Conservation (phyloP, 2,329 filamentous ascomycete genomes). For the Simplicillium aogashimaense region DNA sequence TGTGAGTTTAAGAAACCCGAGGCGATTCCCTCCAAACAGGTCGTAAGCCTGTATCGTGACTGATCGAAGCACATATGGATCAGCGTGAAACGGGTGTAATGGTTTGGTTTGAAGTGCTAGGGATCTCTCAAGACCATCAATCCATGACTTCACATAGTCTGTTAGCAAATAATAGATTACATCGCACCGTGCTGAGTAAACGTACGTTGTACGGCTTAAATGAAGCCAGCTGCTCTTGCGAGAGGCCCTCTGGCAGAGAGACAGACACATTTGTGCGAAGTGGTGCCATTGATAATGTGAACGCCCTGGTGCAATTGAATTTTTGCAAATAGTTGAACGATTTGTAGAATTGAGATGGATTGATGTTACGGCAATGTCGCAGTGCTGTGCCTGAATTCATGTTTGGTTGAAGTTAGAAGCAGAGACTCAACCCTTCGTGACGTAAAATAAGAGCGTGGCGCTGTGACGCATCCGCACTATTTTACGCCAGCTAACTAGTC, state of each 20-base stretch:
- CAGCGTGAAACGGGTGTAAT: conserved; percentile 40
- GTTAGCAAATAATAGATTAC: neutral
- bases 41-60: conserved; percentile 45
- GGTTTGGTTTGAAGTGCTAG: conserved; percentile 32
- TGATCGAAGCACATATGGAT: conserved; percentile 41
- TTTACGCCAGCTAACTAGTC: no score
- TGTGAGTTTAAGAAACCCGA: conserved; percentile 49
- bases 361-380: no score
- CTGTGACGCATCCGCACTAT: no score
- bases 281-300: conserved; percentile 2
- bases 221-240: conserved; percentile 30
- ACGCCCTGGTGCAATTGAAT: neutral
- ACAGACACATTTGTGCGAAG: conserved; percentile 24
- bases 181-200: neutral
- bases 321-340: no score
- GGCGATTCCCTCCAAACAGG: conserved; percentile 31
- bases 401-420: no score
- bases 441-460: no score
- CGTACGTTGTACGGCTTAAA: conserved; percentile 42
- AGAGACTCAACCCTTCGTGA: no score
- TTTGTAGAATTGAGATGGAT: no score
- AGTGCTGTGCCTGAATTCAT: no score
- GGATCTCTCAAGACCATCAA: conserved; percentile 33
- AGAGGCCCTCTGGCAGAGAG: conserved; percentile 31
- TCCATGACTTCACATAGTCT: conserved; percentile 32